Percentiles rank a stretch among this genome's conserved stretches.
These are phyloP conservation scores for Xylaria bambusicola DNA, from an alignment of 495 filamentous ascomycete species.

Conservation along the genomic window DNA sequence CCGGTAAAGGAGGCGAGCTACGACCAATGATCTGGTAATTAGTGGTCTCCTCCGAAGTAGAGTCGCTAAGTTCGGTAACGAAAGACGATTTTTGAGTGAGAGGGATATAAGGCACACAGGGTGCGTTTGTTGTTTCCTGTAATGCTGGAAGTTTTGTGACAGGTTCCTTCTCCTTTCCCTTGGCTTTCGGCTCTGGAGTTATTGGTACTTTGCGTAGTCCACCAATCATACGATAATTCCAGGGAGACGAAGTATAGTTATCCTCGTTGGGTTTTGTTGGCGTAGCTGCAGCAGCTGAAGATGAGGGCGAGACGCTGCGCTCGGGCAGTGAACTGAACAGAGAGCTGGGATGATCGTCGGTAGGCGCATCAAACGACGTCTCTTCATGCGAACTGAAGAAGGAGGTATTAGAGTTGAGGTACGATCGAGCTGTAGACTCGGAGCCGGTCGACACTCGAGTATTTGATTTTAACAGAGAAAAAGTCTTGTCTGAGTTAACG, in stretches of 20 bases:
- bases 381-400: constrained; percentile 47
- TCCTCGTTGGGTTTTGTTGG: constrained; percentile 45
- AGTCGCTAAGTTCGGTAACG: constrained; percentile 41
- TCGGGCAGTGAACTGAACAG: constrained; percentile 47
- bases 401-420: constrained; percentile 38
- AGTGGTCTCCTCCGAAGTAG: constrained; percentile 51
- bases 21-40: constrained; percentile 57
- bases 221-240: constrained; percentile 57
- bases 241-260: constrained; percentile 45
- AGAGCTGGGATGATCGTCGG: constrained; percentile 48
- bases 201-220: constrained; percentile 56
- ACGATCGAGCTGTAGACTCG: constrained; percentile 27
- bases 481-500: constrained; percentile 52
- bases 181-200: constrained; percentile 51
- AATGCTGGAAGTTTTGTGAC: constrained; percentile 42
- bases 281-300: constrained; percentile 34
- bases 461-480: constrained; percentile 39
- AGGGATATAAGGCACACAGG: constrained; percentile 27
- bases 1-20: constrained; percentile 37
- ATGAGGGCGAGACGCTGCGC: constrained; percentile 39
- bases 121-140: constrained; percentile 33
- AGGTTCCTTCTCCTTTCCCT: constrained; percentile 36
- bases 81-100: constrained; percentile 51
- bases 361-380: constrained; percentile 48
- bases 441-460: constrained; percentile 31